Evolutionary conservation across 2,329 filamentous ascomycete species (phyloP), one percentile per base, ranked within the genome.

Genomic region (Fusarium chlamydosporum): DNA sequence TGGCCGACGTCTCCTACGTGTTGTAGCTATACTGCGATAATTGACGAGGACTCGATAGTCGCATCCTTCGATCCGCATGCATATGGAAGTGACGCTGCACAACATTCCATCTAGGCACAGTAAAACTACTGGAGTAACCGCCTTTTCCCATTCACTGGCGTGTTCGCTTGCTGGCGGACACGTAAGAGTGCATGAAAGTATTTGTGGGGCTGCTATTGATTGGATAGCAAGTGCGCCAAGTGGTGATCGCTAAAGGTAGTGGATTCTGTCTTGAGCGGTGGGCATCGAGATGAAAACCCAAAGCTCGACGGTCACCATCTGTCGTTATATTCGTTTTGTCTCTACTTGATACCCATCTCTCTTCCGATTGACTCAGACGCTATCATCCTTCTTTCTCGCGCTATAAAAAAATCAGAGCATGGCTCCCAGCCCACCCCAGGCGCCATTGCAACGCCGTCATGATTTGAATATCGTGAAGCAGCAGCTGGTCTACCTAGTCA

Each of bases 401-500:
- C 26, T n/a, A 18, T 27, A 48, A 16, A 12, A 7, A 6, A n/a
- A n/a, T 8, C 13, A 18, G 35, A 61, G 3, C 12, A 67, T 67
- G 64, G 31, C 41, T 46, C 8, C 7, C 4, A 47, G 26, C 38
- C 33, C 37, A 29, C 41, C 63, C 9, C 47, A 16, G 33, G 33
- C 13, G n/a, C 56, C 23, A 26, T 26, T 26, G 6, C 62, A 52
- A 27, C 35, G 57, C 12, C 55, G 61, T 7, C 55, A 42, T 2
- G 58, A 67, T 11, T 15, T 67, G 7, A 52, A 62, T 0, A 35
- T 54, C n/a, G 64, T 45, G 7, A 67, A 67, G 20, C 51, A 53
- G 8, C 64, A 67, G 38, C 47, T 67, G 6, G 58, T 67, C 20
- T 20, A 62, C 3, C 42, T 67, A 6, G 57, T 67, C 3, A 58